phyloP scores from a whole-genome alignment of 2,329 filamentous ascomycete species.

The Harringtonia aguacate region DNA sequence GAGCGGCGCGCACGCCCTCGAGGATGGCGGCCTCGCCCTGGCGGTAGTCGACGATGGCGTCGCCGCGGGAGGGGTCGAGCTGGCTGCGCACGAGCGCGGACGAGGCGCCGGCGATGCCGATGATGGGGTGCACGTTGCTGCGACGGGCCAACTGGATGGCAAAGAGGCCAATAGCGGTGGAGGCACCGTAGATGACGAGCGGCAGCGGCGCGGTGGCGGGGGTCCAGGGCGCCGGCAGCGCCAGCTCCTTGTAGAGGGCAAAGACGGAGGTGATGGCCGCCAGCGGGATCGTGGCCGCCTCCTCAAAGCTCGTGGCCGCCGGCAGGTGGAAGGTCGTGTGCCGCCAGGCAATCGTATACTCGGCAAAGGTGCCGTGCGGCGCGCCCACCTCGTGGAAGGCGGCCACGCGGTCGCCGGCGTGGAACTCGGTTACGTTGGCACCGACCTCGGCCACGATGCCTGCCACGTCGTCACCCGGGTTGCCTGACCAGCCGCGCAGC shows the following conservation, averaged over 20 bases:
- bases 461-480: constrained; percentile 45
- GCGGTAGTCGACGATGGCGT: constrained; percentile 44
- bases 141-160: constrained; percentile 36
- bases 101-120: constrained; percentile 39
- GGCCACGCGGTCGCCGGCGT: constrained; percentile 43
- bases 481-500: constrained; percentile 12
- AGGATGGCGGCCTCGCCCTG: constrained; percentile 33
- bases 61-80: constrained; percentile 34
- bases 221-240: constrained; percentile 29
- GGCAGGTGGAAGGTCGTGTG: constrained; percentile 32
- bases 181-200: constrained; percentile 33
- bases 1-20: constrained; percentile 24
- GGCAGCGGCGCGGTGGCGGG: constrained; percentile 14
- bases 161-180: constrained; percentile 39
- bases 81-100: constrained; percentile 31
- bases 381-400: constrained; percentile 34
- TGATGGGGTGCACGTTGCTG: constrained; percentile 42
- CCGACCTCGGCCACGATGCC: constrained; percentile 44
- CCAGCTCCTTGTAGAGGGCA: constrained; percentile 24
- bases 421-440: constrained; percentile 44
- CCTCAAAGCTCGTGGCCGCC: constrained; percentile 22
- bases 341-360: constrained; percentile 30
- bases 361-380: constrained; percentile 25
- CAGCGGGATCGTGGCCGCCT: constrained; percentile 31
- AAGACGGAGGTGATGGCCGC: constrained; percentile 32